phyloP scores from a whole-genome alignment of 169 alveolate species.

The Cryptosporidium parvum region DNA sequence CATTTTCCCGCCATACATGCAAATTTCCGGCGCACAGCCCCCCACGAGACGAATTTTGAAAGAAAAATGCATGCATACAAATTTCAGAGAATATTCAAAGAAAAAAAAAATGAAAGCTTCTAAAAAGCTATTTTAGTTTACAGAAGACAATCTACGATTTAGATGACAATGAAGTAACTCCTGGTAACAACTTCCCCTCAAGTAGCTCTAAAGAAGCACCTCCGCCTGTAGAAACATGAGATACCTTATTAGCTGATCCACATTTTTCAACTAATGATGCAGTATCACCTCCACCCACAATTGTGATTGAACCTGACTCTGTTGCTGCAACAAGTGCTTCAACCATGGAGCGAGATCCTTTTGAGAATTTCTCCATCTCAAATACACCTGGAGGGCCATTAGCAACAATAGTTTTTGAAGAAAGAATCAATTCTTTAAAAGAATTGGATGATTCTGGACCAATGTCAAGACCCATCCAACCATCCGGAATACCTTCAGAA shows the following conservation, averaged over 20 bases:
- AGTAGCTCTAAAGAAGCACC: constrained; percentile 98
- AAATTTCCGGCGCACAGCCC: not conserved
- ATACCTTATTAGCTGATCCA: constrained; percentile 87
- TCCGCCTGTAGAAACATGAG: constrained; percentile 99
- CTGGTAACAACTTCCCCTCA: constrained; percentile 98
- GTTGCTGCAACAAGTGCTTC: constrained; percentile 93
- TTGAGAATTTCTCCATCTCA: constrained; percentile 92
- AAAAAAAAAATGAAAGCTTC: not conserved
- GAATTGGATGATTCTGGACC: constrained; percentile 93
- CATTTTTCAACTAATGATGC: constrained; percentile 91
- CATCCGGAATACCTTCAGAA: constrained; percentile 93
- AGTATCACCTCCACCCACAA: constrained; percentile 97
- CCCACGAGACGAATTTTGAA: not conserved
- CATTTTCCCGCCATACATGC: not conserved
- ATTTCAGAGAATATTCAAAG: not conserved
- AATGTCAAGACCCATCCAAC: constrained; percentile 97
- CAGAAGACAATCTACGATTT: constrained; percentile 24
- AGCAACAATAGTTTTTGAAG: constrained; percentile 94
- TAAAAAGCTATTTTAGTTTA: not conserved
- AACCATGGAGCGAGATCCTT: constrained; percentile 90
- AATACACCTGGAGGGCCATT: constrained; percentile 98
- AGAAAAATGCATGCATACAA: not conserved
- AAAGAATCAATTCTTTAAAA: constrained; percentile 83
- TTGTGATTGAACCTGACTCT: constrained; percentile 91
- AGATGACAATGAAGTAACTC: constrained; percentile 91